phyloP scores from a whole-genome alignment of 2,329 filamentous ascomycete genomes.

The Aspergillus transmontanensis region DNA sequence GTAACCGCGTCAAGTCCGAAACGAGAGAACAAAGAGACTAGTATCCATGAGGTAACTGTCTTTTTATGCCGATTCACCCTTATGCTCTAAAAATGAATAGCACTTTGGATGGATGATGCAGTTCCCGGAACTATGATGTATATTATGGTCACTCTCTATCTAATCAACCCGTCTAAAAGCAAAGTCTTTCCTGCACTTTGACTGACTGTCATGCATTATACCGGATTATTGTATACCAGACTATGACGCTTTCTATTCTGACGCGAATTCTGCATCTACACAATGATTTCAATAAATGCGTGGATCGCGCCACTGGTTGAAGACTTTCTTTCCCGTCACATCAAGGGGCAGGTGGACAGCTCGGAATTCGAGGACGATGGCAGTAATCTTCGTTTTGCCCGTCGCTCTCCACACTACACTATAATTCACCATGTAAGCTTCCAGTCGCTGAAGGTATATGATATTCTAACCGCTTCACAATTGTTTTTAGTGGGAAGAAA shows the following conservation, averaged over 20 bases:
- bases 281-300: constrained; percentile 25
- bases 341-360: constrained; percentile 13
- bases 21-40: neutral
- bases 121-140: constrained; percentile 2
- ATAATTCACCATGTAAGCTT: constrained; percentile 34
- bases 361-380: constrained; percentile 36
- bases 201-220: neutral
- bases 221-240: neutral
- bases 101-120: neutral
- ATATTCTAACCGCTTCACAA: neutral
- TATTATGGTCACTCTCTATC: neutral
- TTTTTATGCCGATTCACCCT: neutral
- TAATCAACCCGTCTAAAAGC: neutral
- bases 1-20: neutral
- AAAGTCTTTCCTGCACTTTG: neutral
- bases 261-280: constrained; percentile 16
- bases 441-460: neutral
- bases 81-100: neutral
- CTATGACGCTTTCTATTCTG: constrained; percentile 4
- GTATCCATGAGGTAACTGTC: neutral
- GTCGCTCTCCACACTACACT: constrained; percentile 16
- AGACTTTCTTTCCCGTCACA: constrained; percentile 24
- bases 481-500: constrained; percentile 29
- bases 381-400: constrained; percentile 35
- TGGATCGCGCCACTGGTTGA: constrained; percentile 32